Base-by-base conservation (phyloP, 2,329 filamentous ascomycete species). In the Akanthomyces dipterigenus region DNA sequence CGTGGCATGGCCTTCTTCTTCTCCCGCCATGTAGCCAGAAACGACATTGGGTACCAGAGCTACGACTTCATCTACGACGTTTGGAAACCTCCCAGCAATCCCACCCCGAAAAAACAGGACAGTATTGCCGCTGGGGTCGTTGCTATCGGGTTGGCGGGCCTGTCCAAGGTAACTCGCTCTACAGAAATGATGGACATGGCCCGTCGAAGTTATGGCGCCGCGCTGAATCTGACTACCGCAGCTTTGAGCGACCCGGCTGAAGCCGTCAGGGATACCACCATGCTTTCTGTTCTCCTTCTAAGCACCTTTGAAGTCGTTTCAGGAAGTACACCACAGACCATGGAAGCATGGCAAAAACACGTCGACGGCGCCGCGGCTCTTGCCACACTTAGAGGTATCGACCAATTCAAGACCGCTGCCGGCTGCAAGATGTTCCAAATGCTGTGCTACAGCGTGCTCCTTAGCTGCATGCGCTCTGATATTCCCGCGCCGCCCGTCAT, bases 261-360 rank as follows among this genome's bases (percentile, higher is more conserved):
- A 60, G 75, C 73, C 11, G 67, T 75, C 66, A 80, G 78, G 65
- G 79, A 79, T 64, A 79, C 75, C 46, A 84, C 82, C 0, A 78
- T 85, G 76, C 77, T 80, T 36, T 77, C 74, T 0, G 77, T 84
- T 18, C 73, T 84, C n/a, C 78, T 85, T 50, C 73, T 85, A 6
- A 78, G 80, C 48, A 78, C 82, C 5, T 85, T 80, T 64, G 82
- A 84, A 68, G 80, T 80, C 65, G 74, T 84, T 63, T 78, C 79
- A 12, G 80, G 80, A 18, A 74, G 72, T 22, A 76, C 73, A 7
- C 70, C 74, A 8, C 74, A 76, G 57, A 82, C 80, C 0, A 73
- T 82, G 65, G 70, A 74, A 57, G 79, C 79, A 12, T 84, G 81
- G 78, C 77, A 80, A 62, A 73, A 81, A 57, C 82, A 84, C 65